These are phyloP conservation scores for Syzygium aromaticum DNA, from an alignment of 345 rosid species.

Conservation along the genomic window DNA sequence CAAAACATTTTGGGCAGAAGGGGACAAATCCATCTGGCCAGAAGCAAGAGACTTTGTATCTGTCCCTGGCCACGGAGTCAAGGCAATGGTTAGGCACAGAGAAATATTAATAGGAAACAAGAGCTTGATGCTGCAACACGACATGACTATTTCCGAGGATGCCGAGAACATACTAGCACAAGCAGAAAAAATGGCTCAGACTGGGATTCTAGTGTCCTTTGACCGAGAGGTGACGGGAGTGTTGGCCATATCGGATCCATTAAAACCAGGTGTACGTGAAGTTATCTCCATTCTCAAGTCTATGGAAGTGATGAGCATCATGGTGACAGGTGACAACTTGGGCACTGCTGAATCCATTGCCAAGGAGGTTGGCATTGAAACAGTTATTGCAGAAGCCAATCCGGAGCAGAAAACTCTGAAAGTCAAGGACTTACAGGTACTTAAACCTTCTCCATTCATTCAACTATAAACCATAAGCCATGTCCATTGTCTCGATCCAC, in stretches of 20 bases:
- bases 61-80: slow-evolving; percentile 73
- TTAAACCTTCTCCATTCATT: background rate
- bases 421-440: slow-evolving; percentile 75
- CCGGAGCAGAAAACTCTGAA: slow-evolving; percentile 79
- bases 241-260: slow-evolving; percentile 64
- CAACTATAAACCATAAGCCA: background rate
- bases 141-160: slow-evolving; percentile 34
- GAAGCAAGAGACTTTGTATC: slow-evolving; percentile 62
- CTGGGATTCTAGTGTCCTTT: slow-evolving; percentile 63
- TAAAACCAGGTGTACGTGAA: slow-evolving; percentile 59
- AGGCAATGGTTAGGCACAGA: slow-evolving; percentile 40
- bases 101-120: slow-evolving; percentile 72
- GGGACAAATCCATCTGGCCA: slow-evolving; percentile 68
- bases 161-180: slow-evolving; percentile 55
- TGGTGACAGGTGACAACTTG: slow-evolving; percentile 92
- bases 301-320: slow-evolving; percentile 56
- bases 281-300: slow-evolving; percentile 64
- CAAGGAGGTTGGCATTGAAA: slow-evolving; percentile 61
- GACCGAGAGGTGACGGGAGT: slow-evolving; percentile 51
- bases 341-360: slow-evolving; percentile 84
- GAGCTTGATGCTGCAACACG: slow-evolving; percentile 39
- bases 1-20: slow-evolving; percentile 54
- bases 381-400: slow-evolving; percentile 71
- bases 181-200: slow-evolving; percentile 63
- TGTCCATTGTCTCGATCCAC: background rate